Percentiles rank a stretch among this genome's conserved stretches.
phyloP scores from a whole-genome alignment of 202 grass and related monocot species.

The Dendrocalamus latiflorus region DNA sequence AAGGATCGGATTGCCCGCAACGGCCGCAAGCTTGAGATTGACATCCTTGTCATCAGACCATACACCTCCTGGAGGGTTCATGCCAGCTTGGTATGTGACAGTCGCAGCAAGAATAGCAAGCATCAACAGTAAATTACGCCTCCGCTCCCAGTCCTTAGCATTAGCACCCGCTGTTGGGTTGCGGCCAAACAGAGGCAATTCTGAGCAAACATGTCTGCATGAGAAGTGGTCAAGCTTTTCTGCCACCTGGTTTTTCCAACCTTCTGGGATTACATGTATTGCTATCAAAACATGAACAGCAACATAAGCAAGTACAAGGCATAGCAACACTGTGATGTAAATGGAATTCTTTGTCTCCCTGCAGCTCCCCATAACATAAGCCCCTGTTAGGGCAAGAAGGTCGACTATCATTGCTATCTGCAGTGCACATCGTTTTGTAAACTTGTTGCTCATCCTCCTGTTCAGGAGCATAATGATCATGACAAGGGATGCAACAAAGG shows the following conservation, averaged over 20 bases:
- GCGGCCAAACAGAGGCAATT: not conserved
- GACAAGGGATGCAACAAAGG: conserved; percentile 50
- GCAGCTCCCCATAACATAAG: conserved; percentile 41
- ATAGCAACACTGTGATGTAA: conserved; percentile 23
- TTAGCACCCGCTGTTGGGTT: not conserved
- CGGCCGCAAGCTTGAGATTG: not conserved
- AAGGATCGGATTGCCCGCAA: conserved; percentile 38
- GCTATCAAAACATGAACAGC: conserved; percentile 19
- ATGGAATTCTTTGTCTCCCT: conserved; percentile 24
- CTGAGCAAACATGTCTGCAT: not conserved
- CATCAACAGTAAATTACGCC: conserved; percentile 34
- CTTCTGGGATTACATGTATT: conserved; percentile 16
- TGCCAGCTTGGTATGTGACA: conserved; percentile 62
- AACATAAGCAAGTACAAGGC: conserved; percentile 44
- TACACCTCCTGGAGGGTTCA: conserved; percentile 54
- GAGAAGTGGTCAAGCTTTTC: not conserved
- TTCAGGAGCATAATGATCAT: conserved; percentile 57
- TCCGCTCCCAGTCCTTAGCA: conserved; percentile 20
- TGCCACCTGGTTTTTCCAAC: not conserved
- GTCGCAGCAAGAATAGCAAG: conserved; percentile 45
- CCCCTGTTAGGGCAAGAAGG: conserved; percentile 46
- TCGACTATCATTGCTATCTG: conserved; percentile 40
- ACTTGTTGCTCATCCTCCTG: not conserved
- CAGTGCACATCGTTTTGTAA: conserved; percentile 25
- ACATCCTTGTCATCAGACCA: conserved; percentile 34